Evolutionary conservation across 2,329 filamentous ascomycete genomes (phyloP).

Genomic region (Penicillium italicum): DNA sequence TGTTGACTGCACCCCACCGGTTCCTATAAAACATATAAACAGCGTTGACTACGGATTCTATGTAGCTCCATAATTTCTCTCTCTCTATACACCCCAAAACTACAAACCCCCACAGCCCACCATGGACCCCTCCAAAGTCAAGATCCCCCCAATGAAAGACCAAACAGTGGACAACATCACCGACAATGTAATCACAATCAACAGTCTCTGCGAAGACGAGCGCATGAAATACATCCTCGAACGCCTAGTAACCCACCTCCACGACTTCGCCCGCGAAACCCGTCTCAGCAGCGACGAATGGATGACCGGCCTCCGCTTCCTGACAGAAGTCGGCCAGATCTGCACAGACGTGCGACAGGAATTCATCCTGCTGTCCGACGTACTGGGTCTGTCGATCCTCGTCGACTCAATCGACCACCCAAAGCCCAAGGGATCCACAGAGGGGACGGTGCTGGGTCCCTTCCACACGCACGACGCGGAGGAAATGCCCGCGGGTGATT

Average conservation of each 20-base stretch:
- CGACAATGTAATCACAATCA: slow-evolving; percentile 69
- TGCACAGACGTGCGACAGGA: slow-evolving; percentile 72
- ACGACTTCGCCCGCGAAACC: slow-evolving; percentile 78
- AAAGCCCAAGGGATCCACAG: slow-evolving; percentile 65
- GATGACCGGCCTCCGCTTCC: slow-evolving; percentile 69
- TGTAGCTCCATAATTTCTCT: not conserved
- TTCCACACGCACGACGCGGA: slow-evolving; percentile 80
- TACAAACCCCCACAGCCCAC: not conserved
- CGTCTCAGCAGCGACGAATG: slow-evolving; percentile 72
- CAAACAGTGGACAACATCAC: slow-evolving; percentile 78
- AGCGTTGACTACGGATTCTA: not conserved
- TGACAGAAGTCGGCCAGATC: slow-evolving; percentile 69
- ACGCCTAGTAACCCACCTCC: slow-evolving; percentile 70
- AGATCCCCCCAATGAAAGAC: slow-evolving; percentile 56
- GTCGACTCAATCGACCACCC: slow-evolving; percentile 82
- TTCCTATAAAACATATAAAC: not conserved
- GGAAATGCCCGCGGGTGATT: slow-evolving; percentile 50
- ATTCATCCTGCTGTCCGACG: slow-evolving; percentile 78
- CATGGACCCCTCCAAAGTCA: slow-evolving; percentile 44
- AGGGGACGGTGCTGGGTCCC: slow-evolving; percentile 76
- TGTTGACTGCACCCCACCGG: not conserved
- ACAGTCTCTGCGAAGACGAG: slow-evolving; percentile 63
- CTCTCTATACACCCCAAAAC: not conserved
- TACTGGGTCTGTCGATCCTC: slow-evolving; percentile 73
- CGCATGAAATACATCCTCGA: slow-evolving; percentile 70